These are phyloP conservation scores for Zangia roseola DNA, from an alignment of 768 basidiomycete species.

Conservation along the genomic window DNA sequence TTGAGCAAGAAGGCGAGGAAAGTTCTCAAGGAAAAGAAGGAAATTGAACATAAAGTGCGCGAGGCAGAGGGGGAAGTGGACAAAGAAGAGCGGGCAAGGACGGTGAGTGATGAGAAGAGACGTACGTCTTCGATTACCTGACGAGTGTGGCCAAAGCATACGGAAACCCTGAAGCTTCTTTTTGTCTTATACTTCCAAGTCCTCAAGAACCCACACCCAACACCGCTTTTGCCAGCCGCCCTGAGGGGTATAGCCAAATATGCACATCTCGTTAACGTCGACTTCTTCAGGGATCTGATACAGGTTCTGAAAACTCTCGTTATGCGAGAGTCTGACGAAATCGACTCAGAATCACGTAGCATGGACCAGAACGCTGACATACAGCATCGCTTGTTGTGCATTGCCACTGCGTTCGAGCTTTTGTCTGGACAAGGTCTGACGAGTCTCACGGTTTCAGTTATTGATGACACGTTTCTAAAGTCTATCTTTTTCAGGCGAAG, in stretches of 20 bases:
- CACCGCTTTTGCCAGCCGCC: conserved; percentile 80
- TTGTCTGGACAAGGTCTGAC: conserved; percentile 87
- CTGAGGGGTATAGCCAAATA: conserved; percentile 91
- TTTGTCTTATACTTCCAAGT: conserved; percentile 97
- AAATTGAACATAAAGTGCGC: conserved; percentile 86
- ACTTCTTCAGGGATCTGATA: conserved; percentile 97
- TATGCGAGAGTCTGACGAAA: conserved; percentile 44
- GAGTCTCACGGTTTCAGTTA: conserved; percentile 1
- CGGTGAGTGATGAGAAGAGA: conserved; percentile 50
- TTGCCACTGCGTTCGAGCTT: conserved; percentile 96
- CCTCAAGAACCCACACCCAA: conserved; percentile 79
- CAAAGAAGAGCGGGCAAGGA: conserved; percentile 80
- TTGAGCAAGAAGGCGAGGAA: conserved; percentile 92
- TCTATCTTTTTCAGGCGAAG: conserved; percentile 65
- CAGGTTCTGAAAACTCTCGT: conserved; percentile 80
- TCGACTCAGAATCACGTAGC: conserved; percentile 34
- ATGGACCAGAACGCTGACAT: conserved; percentile 40
- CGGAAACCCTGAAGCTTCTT: conserved; percentile 94
- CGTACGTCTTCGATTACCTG: conserved; percentile 9
- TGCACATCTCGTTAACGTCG: conserved; percentile 95
- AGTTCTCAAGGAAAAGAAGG: conserved; percentile 81
- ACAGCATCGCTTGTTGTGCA: conserved; percentile 72
- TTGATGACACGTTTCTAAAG: no score
- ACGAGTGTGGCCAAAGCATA: conserved; percentile 63
- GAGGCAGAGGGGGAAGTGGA: conserved; percentile 95